These are phyloP conservation scores for Pyrus pyrifolia DNA, from an alignment of 306 rosid species.

Conservation along the genomic window DNA sequence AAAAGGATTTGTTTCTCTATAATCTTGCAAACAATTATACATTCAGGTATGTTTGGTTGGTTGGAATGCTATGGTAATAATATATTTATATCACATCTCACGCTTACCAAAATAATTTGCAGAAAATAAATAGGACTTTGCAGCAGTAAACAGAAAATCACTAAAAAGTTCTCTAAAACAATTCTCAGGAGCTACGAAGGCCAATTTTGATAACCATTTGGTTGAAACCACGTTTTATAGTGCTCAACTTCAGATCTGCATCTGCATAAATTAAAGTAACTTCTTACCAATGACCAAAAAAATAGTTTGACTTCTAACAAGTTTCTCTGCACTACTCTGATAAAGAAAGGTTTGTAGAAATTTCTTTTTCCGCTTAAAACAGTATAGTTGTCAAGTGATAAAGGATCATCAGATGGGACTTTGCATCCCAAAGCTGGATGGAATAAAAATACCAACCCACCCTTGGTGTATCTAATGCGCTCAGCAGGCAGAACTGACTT, in stretches of 20 bases:
- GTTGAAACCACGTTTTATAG: background rate
- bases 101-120: too few species aligned
- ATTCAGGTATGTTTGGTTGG: background rate
- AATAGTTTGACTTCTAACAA: background rate
- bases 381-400: background rate
- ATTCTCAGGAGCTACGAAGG: background rate
- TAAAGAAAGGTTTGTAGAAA: background rate
- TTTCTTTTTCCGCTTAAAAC: too few species aligned
- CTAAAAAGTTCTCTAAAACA: background rate
- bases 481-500: background rate
- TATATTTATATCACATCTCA: too few species aligned
- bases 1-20: background rate
- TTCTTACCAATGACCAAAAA: background rate
- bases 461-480: background rate
- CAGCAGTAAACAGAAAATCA: background rate
- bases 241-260: background rate
- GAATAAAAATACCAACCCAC: background rate
- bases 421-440: background rate
- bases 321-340: background rate
- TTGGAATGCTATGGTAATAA: too few species aligned
- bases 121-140: too few species aligned
- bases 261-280: background rate
- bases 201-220: background rate
- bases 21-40: background rate
- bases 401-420: background rate